Evolutionary conservation across 2,329 filamentous ascomycete genomes (phyloP).

Genomic region (Didymella sp.): DNA sequence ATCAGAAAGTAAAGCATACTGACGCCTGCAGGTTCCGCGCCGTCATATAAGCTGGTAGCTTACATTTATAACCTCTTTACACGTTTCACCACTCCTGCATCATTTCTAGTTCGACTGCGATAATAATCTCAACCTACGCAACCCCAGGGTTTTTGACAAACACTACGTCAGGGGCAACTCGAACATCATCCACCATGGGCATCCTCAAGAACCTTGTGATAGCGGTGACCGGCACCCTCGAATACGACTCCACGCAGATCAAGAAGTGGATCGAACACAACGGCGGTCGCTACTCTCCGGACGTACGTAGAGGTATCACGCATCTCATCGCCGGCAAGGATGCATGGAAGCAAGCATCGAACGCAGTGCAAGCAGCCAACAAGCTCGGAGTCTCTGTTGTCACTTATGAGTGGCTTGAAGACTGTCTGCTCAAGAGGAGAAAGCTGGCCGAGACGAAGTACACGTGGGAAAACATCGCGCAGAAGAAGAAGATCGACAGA

Average conservation of each 20-base stretch:
- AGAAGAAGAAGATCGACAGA: conserved; percentile 45
- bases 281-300: conserved; percentile 64
- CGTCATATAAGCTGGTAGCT: background rate
- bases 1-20: conserved; percentile 22
- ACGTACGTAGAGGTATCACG: conserved; percentile 66
- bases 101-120: background rate
- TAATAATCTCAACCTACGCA: background rate
- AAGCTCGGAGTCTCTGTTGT: conserved; percentile 44
- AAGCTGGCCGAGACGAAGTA: conserved; percentile 47
- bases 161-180: background rate
- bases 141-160: background rate
- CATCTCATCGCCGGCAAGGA: conserved; percentile 73
- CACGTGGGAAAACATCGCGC: conserved; percentile 36
- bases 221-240: conserved; percentile 66
- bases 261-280: conserved; percentile 69
- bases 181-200: conserved; percentile 30
- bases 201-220: conserved; percentile 63
- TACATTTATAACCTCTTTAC: background rate
- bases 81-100: background rate
- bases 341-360: conserved; percentile 62
- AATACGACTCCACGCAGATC: conserved; percentile 60
- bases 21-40: background rate
- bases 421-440: conserved; percentile 52
- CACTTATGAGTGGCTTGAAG: conserved; percentile 57
- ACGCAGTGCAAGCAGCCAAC: conserved; percentile 38